These are phyloP conservation scores for Truncatella angustata DNA, from an alignment of 2,329 filamentous ascomycete genomes.

Conservation along the genomic window DNA sequence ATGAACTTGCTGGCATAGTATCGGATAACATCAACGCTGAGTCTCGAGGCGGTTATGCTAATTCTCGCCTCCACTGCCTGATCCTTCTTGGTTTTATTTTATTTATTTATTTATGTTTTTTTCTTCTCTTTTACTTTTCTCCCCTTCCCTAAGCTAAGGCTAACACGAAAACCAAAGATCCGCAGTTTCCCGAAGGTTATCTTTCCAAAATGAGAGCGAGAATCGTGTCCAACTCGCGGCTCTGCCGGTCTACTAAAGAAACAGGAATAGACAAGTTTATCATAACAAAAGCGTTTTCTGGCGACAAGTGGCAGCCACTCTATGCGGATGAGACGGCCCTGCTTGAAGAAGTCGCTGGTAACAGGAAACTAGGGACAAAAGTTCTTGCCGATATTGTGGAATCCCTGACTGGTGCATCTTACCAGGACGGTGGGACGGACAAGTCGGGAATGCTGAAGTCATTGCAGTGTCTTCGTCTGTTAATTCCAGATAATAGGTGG, in stretches of 20 bases:
- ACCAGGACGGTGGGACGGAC: conserved; percentile 62
- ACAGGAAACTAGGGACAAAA: conserved; percentile 56
- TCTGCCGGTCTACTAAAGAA: conserved; percentile 63
- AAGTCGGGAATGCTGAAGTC: conserved; percentile 43
- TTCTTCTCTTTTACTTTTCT: too few species aligned
- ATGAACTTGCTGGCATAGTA: too few species aligned
- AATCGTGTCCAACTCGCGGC: conserved; percentile 72
- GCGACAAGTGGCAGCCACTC: conserved; percentile 68
- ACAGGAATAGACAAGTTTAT: conserved; percentile 72
- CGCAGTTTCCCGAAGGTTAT: conserved; percentile 72
- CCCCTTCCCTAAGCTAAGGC: too few species aligned
- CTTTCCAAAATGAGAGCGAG: conserved; percentile 67
- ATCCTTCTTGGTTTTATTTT: background rate
- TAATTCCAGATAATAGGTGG: conserved; percentile 63
- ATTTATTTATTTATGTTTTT: too few species aligned
- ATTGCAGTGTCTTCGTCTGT: conserved; percentile 60
- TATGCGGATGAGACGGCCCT: conserved; percentile 48
- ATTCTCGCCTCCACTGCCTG: too few species aligned
- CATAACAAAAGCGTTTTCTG: conserved; percentile 64
- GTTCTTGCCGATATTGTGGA: conserved; percentile 85
- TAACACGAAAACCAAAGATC: too few species aligned
- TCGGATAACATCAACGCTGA: too few species aligned
- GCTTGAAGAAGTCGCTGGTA: conserved; percentile 1
- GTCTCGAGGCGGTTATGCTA: too few species aligned
- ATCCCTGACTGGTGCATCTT: conserved; percentile 75